Base-by-base conservation (phyloP, 345 rosid genomes). In the Psidium friedrichsthalianum region DNA sequence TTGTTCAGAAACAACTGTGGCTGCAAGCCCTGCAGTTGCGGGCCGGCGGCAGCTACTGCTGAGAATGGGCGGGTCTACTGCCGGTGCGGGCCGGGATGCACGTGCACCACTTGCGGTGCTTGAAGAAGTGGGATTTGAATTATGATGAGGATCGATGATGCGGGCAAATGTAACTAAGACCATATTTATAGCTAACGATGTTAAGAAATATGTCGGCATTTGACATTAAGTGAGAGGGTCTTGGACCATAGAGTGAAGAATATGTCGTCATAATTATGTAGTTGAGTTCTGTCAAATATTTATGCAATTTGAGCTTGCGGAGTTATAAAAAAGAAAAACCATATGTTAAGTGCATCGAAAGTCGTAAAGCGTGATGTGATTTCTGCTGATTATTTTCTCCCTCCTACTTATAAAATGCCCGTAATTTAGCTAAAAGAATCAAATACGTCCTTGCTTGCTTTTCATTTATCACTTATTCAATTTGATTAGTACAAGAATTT, bases 1-100 rank as follows among this genome's bases (percentile, higher is more conserved):
- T 61, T 27, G 74, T 61, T 20, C 21, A 5, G 21, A 10, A 27
- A 0, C 36, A 59, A 59, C 74, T 59, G 74, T 4, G 9, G 74
- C 36, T 27, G 8, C 74, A 59, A 0, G 14, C 36, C 0, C 0
- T 59, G 21, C 11, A 5, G 10, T 14, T 27, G 74, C 2, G 0
- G 40, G 36, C 40, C 40, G 5, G 1, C 3, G 3, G 32, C 64
- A 1, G 36, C 18, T 0, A 1, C 74, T 14, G 5, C 74, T 3
- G 21, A 14, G 74, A 6, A 27, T 9, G 40, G 4, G 1, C 40
- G 40, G 0, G 27, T 59, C 74, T 59, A 27, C 40, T 14, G 36
- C 18, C 36, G 40, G 8, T 14, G 36, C 5, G 40, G 74, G 10
- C 20, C 74, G 40, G 0, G 1, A 1, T 59, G 74, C 74, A 27